These are phyloP conservation scores for Thalassiosira livingstoniorum DNA, from an alignment of 352 stramenopile genomes.

Conservation along the genomic window DNA sequence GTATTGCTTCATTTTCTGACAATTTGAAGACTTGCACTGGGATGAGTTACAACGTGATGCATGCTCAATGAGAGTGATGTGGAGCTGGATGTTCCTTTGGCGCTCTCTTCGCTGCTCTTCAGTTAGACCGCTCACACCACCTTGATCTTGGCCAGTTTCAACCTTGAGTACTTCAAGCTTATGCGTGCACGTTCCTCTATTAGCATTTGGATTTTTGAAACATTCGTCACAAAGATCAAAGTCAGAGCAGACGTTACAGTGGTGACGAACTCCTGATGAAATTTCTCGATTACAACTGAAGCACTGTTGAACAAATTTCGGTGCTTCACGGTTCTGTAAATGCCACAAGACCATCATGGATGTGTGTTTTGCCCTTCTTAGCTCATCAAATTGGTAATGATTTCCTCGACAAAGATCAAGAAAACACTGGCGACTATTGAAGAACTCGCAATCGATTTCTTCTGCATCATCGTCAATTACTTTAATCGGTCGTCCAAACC, in stretches of 20 bases:
- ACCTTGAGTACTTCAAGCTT: constrained; percentile 92
- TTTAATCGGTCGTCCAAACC: constrained; percentile 68
- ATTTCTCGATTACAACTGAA: constrained; percentile 94
- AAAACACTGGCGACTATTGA: constrained; percentile 97
- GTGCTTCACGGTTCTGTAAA: constrained; percentile 96
- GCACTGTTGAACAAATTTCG: constrained; percentile 97
- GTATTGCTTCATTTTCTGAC: constrained; percentile 96
- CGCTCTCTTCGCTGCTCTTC: constrained; percentile 92
- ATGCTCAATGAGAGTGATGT: constrained; percentile 98
- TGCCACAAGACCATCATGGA: constrained; percentile 99
- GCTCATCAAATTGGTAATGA: constrained; percentile 99
- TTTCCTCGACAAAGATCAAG: constrained; percentile 96
- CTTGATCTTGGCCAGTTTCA: constrained; percentile 54
- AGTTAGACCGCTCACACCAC: constrained; percentile 71
- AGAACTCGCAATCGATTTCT: constrained; percentile 97
- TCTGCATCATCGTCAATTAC: constrained; percentile 87
- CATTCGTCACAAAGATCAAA: constrained; percentile 96
- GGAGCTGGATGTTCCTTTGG: constrained; percentile 94
- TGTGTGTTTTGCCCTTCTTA: constrained; percentile 98
- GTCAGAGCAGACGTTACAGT: constrained; percentile 92
- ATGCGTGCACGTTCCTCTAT: constrained; percentile 87
- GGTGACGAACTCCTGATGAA: constrained; percentile 93
- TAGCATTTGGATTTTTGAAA: constrained; percentile 89
- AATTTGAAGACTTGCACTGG: constrained; percentile 94
- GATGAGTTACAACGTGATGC: constrained; percentile 92